A percentile compares a stretch with the other conserved stretches of the same genome.
Evolutionary conservation across 176 grass and related monocot species (phyloP).

Genomic region (Oryza meyeriana): DNA sequence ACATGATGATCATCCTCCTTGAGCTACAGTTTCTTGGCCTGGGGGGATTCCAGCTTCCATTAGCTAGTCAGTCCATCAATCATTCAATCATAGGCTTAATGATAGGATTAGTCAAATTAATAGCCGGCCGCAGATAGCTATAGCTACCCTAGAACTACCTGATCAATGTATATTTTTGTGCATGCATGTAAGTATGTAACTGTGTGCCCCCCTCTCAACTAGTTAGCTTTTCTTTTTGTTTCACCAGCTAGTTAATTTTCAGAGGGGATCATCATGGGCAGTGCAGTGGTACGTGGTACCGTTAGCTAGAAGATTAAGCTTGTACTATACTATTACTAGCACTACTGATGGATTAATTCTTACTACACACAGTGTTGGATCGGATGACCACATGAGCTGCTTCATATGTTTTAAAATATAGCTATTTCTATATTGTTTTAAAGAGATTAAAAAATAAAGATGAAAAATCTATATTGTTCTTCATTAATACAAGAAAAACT

Average conservation of each 20-base stretch:
- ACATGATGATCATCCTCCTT: not conserved
- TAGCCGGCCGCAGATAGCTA: constrained; percentile 27
- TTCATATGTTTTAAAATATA: no score
- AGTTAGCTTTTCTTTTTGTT: constrained; percentile 17
- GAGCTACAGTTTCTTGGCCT: constrained; percentile 27
- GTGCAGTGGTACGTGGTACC: not conserved
- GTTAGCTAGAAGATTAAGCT: not conserved
- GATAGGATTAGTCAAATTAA: constrained; percentile 37
- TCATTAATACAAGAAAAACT: no score
- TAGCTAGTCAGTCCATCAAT: constrained; percentile 30
- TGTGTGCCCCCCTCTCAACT: not conserved
- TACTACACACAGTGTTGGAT: constrained; percentile 9
- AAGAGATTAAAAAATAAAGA: no score
- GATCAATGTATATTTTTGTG: constrained; percentile 38
- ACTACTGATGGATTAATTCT: not conserved
- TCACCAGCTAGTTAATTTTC: constrained; percentile 2
- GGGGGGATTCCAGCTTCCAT: not conserved
- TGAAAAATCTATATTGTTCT: no score
- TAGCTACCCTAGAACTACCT: not conserved
- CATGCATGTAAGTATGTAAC: constrained; percentile 32
- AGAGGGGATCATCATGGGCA: not conserved
- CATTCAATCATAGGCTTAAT: constrained; percentile 31
- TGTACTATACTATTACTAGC: not conserved
- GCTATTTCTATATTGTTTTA: no score
- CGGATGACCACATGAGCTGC: constrained; percentile 22